These are phyloP conservation scores for Alternaria arborescens DNA, from an alignment of 2,329 filamentous ascomycete species.

Conservation along the genomic window DNA sequence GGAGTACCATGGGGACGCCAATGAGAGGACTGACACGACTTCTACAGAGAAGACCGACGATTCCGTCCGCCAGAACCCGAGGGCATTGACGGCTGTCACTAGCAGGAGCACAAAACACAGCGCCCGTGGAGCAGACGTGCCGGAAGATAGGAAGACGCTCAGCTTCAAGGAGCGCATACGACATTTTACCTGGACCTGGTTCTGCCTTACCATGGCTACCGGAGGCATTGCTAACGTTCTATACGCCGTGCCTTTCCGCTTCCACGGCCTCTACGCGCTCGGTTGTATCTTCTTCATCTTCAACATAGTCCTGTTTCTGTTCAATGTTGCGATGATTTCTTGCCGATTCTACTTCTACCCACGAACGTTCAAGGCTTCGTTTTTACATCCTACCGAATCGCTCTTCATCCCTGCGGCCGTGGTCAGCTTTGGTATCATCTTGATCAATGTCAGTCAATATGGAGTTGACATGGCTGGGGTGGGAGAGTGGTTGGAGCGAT, in stretches of 20 bases:
- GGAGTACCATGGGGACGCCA: neutral
- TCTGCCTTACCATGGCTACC: slow-evolving; percentile 73
- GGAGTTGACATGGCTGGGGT: slow-evolving; percentile 64
- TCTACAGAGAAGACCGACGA: slow-evolving; percentile 12
- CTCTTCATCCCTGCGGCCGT: slow-evolving; percentile 76
- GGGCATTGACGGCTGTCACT: neutral
- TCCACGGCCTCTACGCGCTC: slow-evolving; percentile 57
- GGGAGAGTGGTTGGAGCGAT: slow-evolving; percentile 59
- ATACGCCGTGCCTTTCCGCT: slow-evolving; percentile 57
- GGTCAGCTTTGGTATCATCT: slow-evolving; percentile 70
- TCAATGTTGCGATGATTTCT: slow-evolving; percentile 73
- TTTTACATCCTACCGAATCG: slow-evolving; percentile 79
- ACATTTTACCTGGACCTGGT: slow-evolving; percentile 80
- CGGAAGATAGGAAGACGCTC: slow-evolving; percentile 18
- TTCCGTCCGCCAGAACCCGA: neutral
- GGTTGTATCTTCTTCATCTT: slow-evolving; percentile 59
- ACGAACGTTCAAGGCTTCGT: slow-evolving; percentile 73
- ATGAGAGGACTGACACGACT: neutral
- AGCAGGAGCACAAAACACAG: slow-evolving; percentile 11
- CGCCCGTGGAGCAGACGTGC: neutral
- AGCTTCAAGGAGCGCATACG: slow-evolving; percentile 64
- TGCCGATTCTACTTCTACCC: slow-evolving; percentile 75
- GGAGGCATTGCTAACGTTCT: slow-evolving; percentile 69
- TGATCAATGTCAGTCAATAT: slow-evolving; percentile 78
- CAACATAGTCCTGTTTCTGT: slow-evolving; percentile 69